A percentile compares a stretch with the other conserved stretches of the same genome.
Conservation (phyloP, 2,329 filamentous ascomycete species). For the Exophiala oligosperma region DNA sequence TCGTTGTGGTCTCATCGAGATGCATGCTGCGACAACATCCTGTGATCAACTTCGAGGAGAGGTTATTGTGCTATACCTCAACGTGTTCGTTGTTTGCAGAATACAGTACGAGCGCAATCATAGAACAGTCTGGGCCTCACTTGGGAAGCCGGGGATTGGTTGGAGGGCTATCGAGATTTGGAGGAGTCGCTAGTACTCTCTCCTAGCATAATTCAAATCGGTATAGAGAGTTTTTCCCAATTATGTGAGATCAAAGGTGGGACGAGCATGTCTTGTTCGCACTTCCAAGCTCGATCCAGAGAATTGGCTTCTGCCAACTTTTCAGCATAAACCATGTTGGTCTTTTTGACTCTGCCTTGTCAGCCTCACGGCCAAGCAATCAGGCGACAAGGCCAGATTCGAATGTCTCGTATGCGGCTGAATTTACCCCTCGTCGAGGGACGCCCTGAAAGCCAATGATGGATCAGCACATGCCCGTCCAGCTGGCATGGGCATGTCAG, state of each 20-base stretch:
- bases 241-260: no score
- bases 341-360: neutral
- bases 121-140: no score
- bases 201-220: no score
- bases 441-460: conserved; percentile 4
- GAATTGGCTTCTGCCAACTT: neutral
- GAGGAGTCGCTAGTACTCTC: no score
- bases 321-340: neutral
- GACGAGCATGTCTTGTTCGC: no score
- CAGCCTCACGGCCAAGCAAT: neutral
- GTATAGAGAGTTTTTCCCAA: no score
- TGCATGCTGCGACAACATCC: conserved; percentile 2
- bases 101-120: no score
- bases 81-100: neutral
- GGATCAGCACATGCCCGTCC: neutral
- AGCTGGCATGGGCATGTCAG: conserved; percentile 4
- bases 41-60: neutral
- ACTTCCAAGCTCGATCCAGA: no score
- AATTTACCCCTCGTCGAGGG: conserved; percentile 7
- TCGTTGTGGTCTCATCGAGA: neutral
- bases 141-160: no score
- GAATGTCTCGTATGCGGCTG: conserved; percentile 8
- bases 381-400: conserved; percentile 4
- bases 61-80: neutral
- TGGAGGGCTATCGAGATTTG: no score